Percentiles rank a stretch among this genome's conserved stretches.
These are phyloP conservation scores for Didymellaceae sp. DNA, from an alignment of 2,329 filamentous ascomycete genomes.

Conservation along the genomic window DNA sequence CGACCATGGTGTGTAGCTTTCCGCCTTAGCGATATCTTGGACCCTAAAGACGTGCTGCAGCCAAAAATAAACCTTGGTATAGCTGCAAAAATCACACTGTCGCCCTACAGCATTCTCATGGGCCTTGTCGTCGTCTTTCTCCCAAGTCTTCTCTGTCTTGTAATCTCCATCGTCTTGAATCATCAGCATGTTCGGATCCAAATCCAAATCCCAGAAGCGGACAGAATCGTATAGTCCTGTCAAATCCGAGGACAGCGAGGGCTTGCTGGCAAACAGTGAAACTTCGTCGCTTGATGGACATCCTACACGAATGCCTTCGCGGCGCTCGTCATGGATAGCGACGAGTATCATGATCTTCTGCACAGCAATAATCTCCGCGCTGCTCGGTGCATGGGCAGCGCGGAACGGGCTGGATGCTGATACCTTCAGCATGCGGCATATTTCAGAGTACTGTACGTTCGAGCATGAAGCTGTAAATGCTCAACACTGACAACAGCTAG, in stretches of 20 bases:
- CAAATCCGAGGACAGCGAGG: slow-evolving; percentile 26
- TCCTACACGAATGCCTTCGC: neutral
- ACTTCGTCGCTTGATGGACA: slow-evolving; percentile 16
- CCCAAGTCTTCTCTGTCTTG: neutral
- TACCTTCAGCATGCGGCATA: slow-evolving; percentile 36
- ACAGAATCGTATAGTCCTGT: slow-evolving; percentile 19
- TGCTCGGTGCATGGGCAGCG: slow-evolving; percentile 31
- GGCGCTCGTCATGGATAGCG: slow-evolving; percentile 24
- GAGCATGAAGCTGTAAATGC: neutral
- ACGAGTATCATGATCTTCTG: slow-evolving; percentile 21
- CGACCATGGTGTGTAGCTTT: slow-evolving; percentile 15
- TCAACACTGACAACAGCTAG: slow-evolving; percentile 20
- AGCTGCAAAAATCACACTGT: slow-evolving; percentile 1
- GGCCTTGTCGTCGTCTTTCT: neutral
- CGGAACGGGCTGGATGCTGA: slow-evolving; percentile 27
- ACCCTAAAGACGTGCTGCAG: neutral
- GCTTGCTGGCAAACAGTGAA: slow-evolving; percentile 26
- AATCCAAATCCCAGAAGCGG: slow-evolving; percentile 24
- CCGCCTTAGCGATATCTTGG: slow-evolving; percentile 2
- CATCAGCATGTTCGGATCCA: slow-evolving; percentile 27
- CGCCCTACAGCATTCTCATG: neutral
- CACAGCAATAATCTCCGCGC: slow-evolving; percentile 29
- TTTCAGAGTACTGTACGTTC: slow-evolving; percentile 42
- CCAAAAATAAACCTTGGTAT: slow-evolving; percentile 11
- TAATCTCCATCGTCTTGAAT: neutral